Evolutionary conservation across 352 stramenopile genomes (phyloP).

Genomic region (Phytopythium ostracodes): DNA sequence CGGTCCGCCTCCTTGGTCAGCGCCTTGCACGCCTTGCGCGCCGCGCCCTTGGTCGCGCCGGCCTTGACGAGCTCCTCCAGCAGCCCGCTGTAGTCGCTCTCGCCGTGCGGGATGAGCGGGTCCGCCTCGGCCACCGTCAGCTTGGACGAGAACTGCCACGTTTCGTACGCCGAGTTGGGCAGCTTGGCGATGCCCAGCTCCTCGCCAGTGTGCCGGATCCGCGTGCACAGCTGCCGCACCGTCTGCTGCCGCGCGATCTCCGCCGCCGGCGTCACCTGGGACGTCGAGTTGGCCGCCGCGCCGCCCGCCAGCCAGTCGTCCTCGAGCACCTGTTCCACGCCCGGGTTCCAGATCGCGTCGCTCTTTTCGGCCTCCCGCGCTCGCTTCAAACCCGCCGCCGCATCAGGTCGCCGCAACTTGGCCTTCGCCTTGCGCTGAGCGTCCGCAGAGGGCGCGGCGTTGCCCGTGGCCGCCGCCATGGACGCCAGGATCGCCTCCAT

Average conservation of each 20-base stretch:
- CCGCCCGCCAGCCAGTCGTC: conserved; percentile 3
- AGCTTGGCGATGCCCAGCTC: conserved; percentile 75
- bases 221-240: conserved; percentile 59
- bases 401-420: neutral
- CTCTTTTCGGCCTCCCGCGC: conserved; percentile 13
- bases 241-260: conserved; percentile 72
- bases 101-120: conserved; percentile 63
- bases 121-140: conserved; percentile 70
- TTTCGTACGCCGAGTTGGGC: conserved; percentile 81
- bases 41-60: conserved; percentile 52
- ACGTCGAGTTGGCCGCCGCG: conserved; percentile 6
- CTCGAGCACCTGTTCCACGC: conserved; percentile 30
- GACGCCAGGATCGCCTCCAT: conserved; percentile 77
- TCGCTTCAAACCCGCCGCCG: conserved; percentile 25
- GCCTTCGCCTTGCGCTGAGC: neutral
- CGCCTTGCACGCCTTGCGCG: conserved; percentile 62
- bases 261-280: conserved; percentile 33
- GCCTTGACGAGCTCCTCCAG: conserved; percentile 72
- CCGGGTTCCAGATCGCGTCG: conserved; percentile 48
- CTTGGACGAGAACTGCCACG: conserved; percentile 79
- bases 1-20: conserved; percentile 50
- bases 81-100: conserved; percentile 65
- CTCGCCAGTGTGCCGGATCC: conserved; percentile 62
- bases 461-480: conserved; percentile 75
- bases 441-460: conserved; percentile 19